Evolutionary conservation across 345 rosid genomes (phyloP), one percentile per base, ranked within the genome.

Genomic region (Populus simonii): DNA sequence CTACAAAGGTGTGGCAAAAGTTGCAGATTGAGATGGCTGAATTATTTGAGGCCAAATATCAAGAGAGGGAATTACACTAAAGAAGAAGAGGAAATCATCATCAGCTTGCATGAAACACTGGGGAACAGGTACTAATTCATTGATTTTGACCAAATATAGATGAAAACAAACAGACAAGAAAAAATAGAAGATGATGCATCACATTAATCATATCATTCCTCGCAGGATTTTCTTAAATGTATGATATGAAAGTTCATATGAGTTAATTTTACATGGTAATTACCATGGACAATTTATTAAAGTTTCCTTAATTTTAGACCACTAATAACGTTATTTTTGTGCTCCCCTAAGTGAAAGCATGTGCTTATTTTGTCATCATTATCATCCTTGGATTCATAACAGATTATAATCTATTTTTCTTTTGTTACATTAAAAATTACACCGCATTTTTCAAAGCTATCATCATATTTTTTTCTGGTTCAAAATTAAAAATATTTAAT

Each of bases 1-100:
- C 79, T 90, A 7, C 74, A 80, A 22, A 88, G 93, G 76, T 90
- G 93, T 51, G 93, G 93, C 12, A 90, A 90, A 71, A 90, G 93
- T 71, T 90, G 93, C 83, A 82, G 93, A 77, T 78, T 90, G 71
- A 68, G 93, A 66, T 88, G 91, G 91, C 45, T 90, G 86, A 90
- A 90, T 80, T 90, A 88, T 45, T 77, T 90, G 65, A 86, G 90
- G 73, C 91, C 93, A 0, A 79, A 85, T 43, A 73, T 88, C 78
- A 88, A 86, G 82, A 86, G 91, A 76, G 93, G 93, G 22, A 85
- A 86, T 45, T 90, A 83, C 71, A 86, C 76, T 79, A 69, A 78
- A 75, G 87, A 87, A 31, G 93, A 90, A 82, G 91, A 90, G 47
- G 88, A 88, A 1, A 82, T 66, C 59, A 87, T 90, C 66, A 53